Percentiles rank a stretch among this genome's conserved stretches.
phyloP scores from a whole-genome alignment of 2,329 filamentous ascomycete species.

The Trichoderma breve region DNA sequence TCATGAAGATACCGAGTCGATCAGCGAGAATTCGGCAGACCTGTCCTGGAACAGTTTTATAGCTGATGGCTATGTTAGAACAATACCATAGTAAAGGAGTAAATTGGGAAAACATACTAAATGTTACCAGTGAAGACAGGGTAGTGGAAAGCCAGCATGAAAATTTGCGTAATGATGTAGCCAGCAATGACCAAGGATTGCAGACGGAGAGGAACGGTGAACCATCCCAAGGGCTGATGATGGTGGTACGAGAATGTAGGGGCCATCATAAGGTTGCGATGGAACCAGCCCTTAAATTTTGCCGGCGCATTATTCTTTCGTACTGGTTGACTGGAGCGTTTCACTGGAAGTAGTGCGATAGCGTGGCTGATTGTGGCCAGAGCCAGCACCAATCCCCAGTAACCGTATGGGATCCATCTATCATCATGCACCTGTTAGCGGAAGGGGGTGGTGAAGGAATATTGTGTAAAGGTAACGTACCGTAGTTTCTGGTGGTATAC shows the following conservation, averaged over 20 bases:
- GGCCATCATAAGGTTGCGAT: slow-evolving; percentile 21
- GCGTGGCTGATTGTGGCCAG: slow-evolving; percentile 18
- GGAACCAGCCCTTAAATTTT: slow-evolving; percentile 17
- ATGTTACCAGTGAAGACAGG: slow-evolving; percentile 31
- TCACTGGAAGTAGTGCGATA: slow-evolving; percentile 13
- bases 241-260: slow-evolving; percentile 23
- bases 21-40: slow-evolving; percentile 53
- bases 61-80: slow-evolving; percentile 27
- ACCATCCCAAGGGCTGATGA: slow-evolving; percentile 34
- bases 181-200: slow-evolving; percentile 34
- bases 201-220: slow-evolving; percentile 36
- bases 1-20: slow-evolving; percentile 56
- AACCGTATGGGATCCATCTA: slow-evolving; percentile 23
- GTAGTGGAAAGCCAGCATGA: slow-evolving; percentile 33
- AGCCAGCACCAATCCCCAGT: slow-evolving; percentile 22
- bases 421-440: neutral
- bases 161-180: slow-evolving; percentile 35
- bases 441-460: neutral
- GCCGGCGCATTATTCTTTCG: neutral
- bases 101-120: slow-evolving; percentile 28
- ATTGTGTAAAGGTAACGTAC: neutral
- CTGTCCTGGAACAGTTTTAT: slow-evolving; percentile 30
- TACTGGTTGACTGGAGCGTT: neutral
- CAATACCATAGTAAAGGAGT: no score
- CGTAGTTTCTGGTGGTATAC: slow-evolving; percentile 5